Percentiles rank a stretch among this genome's conserved stretches.
Evolutionary conservation across 106 monocot species (phyloP).

Genomic region (Dendrobium huoshanense): DNA sequence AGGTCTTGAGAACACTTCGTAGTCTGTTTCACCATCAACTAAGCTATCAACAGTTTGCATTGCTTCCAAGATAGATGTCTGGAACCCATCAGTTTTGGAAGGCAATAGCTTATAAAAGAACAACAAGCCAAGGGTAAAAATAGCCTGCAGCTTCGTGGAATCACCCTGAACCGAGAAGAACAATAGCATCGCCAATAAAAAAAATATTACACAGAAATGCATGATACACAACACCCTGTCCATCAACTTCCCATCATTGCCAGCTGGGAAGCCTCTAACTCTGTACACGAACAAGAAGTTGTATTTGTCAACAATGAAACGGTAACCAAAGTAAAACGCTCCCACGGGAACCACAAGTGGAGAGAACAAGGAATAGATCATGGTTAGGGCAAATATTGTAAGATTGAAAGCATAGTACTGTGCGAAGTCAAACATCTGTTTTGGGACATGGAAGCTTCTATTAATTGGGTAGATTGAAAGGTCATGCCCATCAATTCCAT

Average conservation of each 20-base stretch:
- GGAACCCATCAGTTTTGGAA: constrained; percentile 51
- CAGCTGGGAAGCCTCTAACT: constrained; percentile 83
- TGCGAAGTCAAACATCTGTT: constrained; percentile 94
- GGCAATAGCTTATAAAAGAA: constrained; percentile 76
- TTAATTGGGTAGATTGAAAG: constrained; percentile 81
- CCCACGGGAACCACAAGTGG: constrained; percentile 92
- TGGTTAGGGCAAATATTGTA: constrained; percentile 94
- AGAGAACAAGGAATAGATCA: constrained; percentile 95
- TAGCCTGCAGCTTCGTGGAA: constrained; percentile 82
- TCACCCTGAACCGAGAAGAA: constrained; percentile 92
- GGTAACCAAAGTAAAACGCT: constrained; percentile 89
- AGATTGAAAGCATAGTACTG: constrained; percentile 98
- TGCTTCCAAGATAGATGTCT: constrained; percentile 82
- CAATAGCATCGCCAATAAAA: constrained; percentile 79
- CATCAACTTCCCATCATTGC: constrained; percentile 97
- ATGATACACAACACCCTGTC: constrained; percentile 88
- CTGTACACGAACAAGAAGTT: constrained; percentile 99
- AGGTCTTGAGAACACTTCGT: constrained; percentile 91
- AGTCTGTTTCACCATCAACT: constrained; percentile 92
- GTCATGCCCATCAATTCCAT: constrained; percentile 71
- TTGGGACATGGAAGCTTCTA: constrained; percentile 85
- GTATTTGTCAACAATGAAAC: constrained; percentile 94
- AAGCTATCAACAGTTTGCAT: constrained; percentile 87
- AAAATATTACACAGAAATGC: constrained; percentile 91
- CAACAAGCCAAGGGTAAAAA: constrained; percentile 83